Base-by-base conservation (phyloP, 2,329 filamentous ascomycete genomes). In the Cladosporium colombiae region DNA sequence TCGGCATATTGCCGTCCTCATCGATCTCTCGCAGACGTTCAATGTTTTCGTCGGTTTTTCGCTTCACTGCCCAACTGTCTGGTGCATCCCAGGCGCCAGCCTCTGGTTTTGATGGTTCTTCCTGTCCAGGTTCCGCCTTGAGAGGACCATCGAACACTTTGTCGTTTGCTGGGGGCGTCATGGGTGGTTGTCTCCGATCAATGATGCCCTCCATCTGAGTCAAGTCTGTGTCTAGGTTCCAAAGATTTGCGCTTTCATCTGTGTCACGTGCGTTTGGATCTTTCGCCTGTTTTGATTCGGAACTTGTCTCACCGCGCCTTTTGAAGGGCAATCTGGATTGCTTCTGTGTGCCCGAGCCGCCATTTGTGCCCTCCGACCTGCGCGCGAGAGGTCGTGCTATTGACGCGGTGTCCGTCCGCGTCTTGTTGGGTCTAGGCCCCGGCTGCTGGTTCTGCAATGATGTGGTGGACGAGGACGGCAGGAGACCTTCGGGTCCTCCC, bases 1-100 rank as follows among this genome's bases (percentile, higher is more conserved):
- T 67, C 7, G 87, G 83, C n/a, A 87, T 84, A 60, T 86, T 85
- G 56, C 87, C 88, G 31, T 85, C 81, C 64, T 94, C 90, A 68
- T 93, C 90, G 16, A 86, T 81, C 65, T 92, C 90, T 76, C 80
- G 71, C 82, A 85, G 70, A n/a, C 84, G 74, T 14, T 80, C 78
- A 61, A 84, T 81, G 68, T 85, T 85, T 64, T 92, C 90, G 70
- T 92, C 89, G 8, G 86, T 86, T 46, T 81, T 79, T 66, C 88
- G 89, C 71, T 91, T 91, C 29, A 98, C 94, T 60, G 91, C 93
- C 95, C 95, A 99, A 76, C 93, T 97, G 77, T 98, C 94, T 1
- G 95, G 94, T 3, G 93, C 93, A 77, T 96, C 91, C 94, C 94
- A 99, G 3, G 87, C 87, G n/a, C 77, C 80, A 64, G 78, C 76